phyloP scores from a whole-genome alignment of 1,284 basidiomycete species.

The Boletellus deceptivus region DNA sequence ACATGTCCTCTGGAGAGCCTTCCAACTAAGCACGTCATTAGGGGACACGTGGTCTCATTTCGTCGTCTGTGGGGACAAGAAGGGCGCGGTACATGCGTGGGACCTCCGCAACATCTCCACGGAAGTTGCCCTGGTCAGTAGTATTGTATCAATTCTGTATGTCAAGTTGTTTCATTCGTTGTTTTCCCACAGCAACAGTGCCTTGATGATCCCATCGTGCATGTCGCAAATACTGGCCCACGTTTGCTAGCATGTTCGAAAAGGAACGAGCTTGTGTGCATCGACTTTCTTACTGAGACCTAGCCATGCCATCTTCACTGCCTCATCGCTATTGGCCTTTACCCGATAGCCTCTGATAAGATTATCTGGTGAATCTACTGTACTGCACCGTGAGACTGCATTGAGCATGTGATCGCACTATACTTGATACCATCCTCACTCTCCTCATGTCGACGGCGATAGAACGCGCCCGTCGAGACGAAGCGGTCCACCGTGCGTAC shows the following conservation, averaged over 20 bases:
- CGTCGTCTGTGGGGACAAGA: constrained; percentile 45
- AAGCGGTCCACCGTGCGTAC: constrained; percentile 55
- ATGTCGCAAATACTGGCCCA: constrained; percentile 35
- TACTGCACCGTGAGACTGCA: not conserved
- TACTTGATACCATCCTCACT: not conserved
- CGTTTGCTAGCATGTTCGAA: constrained; percentile 39
- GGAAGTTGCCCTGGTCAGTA: constrained; percentile 32
- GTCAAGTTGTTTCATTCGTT: not conserved
- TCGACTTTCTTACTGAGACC: constrained; percentile 6
- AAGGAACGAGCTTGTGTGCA: constrained; percentile 27
- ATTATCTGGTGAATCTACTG: too few species aligned
- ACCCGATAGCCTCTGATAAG: not conserved
- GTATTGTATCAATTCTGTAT: constrained; percentile 8
- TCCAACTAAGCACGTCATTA: constrained; percentile 10
- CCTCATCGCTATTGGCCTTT: not conserved
- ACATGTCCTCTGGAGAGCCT: not conserved
- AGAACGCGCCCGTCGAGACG: constrained; percentile 44
- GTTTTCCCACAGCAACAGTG: constrained; percentile 29
- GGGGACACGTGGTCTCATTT: constrained; percentile 32
- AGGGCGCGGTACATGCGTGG: constrained; percentile 47
- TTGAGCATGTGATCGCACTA: constrained; percentile 1
- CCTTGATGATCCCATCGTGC: constrained; percentile 39
- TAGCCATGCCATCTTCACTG: not conserved
- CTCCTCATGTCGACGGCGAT: constrained; percentile 36
- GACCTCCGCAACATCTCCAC: constrained; percentile 43